phyloP scores from a whole-genome alignment of 2,329 filamentous ascomycete species.

The Aureobasidium subglaciale region DNA sequence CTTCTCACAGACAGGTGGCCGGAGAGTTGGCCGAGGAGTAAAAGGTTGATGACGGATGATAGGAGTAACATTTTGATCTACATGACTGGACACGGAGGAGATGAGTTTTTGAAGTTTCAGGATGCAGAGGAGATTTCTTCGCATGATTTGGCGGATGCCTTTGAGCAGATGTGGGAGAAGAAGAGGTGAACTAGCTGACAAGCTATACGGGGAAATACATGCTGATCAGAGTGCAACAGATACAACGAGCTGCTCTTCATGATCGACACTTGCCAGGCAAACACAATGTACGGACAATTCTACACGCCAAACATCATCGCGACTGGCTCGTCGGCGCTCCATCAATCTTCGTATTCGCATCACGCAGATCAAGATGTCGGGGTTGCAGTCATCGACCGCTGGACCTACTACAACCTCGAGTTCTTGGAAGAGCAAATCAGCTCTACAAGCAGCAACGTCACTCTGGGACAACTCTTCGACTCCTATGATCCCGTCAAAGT shows the following conservation, averaged over 20 bases:
- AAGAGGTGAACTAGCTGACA: slow-evolving; percentile 60
- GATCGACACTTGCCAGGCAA: slow-evolving; percentile 99
- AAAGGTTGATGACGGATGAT: slow-evolving; percentile 87
- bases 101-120: slow-evolving; percentile 97
- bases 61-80: slow-evolving; percentile 96
- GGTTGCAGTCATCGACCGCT: slow-evolving; percentile 95
- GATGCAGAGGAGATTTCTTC: slow-evolving; percentile 96
- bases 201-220: no score
- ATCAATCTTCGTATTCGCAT: slow-evolving; percentile 94
- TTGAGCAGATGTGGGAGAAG: slow-evolving; percentile 99
- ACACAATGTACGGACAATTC: slow-evolving; percentile 98
- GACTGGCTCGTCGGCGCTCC: slow-evolving; percentile 90
- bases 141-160: slow-evolving; percentile 92
- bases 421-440: slow-evolving; percentile 88
- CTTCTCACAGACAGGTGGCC: slow-evolving; percentile 89
- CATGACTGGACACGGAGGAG: slow-evolving; percentile 97
- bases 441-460: slow-evolving; percentile 79
- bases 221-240: slow-evolving; percentile 7
- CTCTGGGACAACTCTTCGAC: slow-evolving; percentile 88
- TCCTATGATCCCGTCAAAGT: slow-evolving; percentile 94
- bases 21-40: slow-evolving; percentile 90
- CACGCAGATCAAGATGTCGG: slow-evolving; percentile 97
- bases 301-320: slow-evolving; percentile 98
- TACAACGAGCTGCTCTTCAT: slow-evolving; percentile 99
- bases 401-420: slow-evolving; percentile 97